These are phyloP conservation scores for Ophiognomonia clavigignenti-juglandacearum DNA, from an alignment of 2,329 filamentous ascomycete genomes.

Conservation along the genomic window DNA sequence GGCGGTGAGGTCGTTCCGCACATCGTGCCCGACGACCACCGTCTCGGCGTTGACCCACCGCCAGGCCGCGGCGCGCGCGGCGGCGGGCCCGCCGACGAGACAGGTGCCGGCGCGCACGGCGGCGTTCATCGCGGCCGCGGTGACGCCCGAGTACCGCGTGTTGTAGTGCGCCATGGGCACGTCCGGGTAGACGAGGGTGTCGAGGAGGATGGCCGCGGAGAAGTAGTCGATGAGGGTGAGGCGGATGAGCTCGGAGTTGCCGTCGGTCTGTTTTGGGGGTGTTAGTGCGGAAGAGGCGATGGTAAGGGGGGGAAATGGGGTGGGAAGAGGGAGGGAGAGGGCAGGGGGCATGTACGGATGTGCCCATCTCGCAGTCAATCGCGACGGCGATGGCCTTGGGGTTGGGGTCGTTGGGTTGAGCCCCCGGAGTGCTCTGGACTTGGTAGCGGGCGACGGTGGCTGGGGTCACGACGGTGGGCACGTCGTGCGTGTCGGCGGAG, in stretches of 20 bases:
- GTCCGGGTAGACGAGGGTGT: constrained; percentile 44
- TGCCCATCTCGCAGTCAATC: constrained; percentile 54
- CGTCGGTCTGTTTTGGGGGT: too few species aligned
- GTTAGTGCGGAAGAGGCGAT: too few species aligned
- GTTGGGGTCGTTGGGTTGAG: neutral
- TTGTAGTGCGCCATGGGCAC: constrained; percentile 43
- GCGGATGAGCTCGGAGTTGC: constrained; percentile 47
- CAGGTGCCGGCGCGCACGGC: constrained; percentile 28
- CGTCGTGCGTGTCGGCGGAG: neutral
- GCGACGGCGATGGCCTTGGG: neutral
- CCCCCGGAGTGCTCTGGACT: neutral
- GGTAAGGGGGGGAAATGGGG: too few species aligned
- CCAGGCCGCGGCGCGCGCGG: constrained; percentile 38
- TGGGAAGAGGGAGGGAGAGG: too few species aligned
- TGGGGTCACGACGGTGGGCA: neutral
- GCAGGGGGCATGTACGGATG: too few species aligned
- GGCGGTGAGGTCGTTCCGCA: constrained; percentile 35
- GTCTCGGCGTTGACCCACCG: constrained; percentile 40
- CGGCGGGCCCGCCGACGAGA: constrained; percentile 35
- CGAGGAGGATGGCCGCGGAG: constrained; percentile 40
- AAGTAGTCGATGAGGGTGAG: constrained; percentile 48
- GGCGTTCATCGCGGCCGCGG: constrained; percentile 29
- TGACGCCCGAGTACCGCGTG: constrained; percentile 46
- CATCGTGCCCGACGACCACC: constrained; percentile 43
- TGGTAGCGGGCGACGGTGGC: neutral